Evolutionary conservation across 2,329 filamentous ascomycete genomes (phyloP).

Genomic region (Tolypocladium guangdongense): DNA sequence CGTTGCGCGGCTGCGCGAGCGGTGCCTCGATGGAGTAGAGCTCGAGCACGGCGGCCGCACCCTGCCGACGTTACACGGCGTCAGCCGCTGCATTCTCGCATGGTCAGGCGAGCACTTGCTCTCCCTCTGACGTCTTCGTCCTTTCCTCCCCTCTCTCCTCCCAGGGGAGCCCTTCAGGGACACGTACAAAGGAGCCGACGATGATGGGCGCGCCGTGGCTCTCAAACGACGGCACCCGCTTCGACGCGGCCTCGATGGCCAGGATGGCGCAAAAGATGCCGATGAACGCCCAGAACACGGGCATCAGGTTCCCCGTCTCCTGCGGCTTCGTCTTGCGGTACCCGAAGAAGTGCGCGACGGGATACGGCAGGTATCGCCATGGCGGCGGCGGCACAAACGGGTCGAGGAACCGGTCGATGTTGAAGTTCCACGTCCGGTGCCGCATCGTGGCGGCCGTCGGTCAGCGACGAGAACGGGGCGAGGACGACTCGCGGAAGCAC

Average conservation of each 20-base stretch:
- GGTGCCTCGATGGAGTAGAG: slow-evolving; percentile 64
- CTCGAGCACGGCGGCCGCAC: slow-evolving; percentile 64
- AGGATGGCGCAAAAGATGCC: slow-evolving; percentile 53
- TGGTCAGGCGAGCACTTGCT: background rate
- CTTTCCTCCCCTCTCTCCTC: too few species aligned
- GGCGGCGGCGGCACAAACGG: slow-evolving; percentile 56
- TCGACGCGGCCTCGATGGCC: slow-evolving; percentile 46
- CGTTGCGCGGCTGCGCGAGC: slow-evolving; percentile 61
- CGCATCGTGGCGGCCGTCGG: slow-evolving; percentile 4
- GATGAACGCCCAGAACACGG: slow-evolving; percentile 52
- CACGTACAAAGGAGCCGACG: slow-evolving; percentile 59
- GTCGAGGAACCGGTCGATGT: slow-evolving; percentile 70
- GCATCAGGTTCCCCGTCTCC: slow-evolving; percentile 43
- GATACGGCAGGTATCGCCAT: slow-evolving; percentile 51
- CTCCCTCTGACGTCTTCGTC: background rate
- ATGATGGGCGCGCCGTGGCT: slow-evolving; percentile 45
- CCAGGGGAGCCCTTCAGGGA: background rate
- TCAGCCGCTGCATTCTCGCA: background rate
- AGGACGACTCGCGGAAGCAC: too few species aligned
- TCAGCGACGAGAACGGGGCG: background rate
- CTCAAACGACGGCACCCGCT: slow-evolving; percentile 42
- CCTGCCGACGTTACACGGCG: slow-evolving; percentile 29
- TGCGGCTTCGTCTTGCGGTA: slow-evolving; percentile 33
- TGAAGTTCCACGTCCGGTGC: slow-evolving; percentile 42
- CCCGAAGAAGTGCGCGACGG: slow-evolving; percentile 59